phyloP scores from a whole-genome alignment of 805 yeast species.

The Barnettozyma siamensis region DNA sequence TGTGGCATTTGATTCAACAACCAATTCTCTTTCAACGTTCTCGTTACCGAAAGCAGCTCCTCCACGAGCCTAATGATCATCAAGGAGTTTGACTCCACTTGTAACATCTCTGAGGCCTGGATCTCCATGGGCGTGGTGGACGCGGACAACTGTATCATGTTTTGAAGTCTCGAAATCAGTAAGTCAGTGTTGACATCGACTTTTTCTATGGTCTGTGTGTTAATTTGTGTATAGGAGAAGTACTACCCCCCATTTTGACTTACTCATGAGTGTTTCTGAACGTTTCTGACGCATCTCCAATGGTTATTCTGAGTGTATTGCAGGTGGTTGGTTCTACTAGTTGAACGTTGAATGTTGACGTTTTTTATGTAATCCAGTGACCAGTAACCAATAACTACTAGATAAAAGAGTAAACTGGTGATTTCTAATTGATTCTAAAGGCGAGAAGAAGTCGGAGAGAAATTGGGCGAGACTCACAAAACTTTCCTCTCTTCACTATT shows the following conservation, averaged over 20 bases:
- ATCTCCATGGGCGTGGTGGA: slow-evolving; percentile 29
- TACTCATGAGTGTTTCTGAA: slow-evolving; percentile 35
- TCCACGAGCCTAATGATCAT: slow-evolving; percentile 46
- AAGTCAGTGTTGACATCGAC: slow-evolving; percentile 47
- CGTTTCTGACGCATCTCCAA: slow-evolving; percentile 39
- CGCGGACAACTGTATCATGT: slow-evolving; percentile 42
- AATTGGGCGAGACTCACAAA: too few relatives aligned
- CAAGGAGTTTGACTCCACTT: slow-evolving; percentile 49
- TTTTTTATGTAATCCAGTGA: too few relatives aligned
- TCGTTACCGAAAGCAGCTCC: slow-evolving; percentile 43
- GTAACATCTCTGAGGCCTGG: slow-evolving; percentile 45
- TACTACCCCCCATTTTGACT: too few relatives aligned
- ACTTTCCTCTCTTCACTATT: too few relatives aligned
- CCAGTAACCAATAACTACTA: too few relatives aligned
- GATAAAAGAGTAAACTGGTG: too few relatives aligned
- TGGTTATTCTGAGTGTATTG: too few relatives aligned
- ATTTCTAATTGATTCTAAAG: too few relatives aligned
- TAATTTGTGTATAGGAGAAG: too few relatives aligned
- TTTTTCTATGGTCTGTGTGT: slow-evolving; percentile 33
- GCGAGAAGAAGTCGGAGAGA: too few relatives aligned
- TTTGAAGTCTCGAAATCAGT: slow-evolving; percentile 45
- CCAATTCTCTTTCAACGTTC: slow-evolving; percentile 51
- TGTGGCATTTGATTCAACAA: slow-evolving; percentile 47
- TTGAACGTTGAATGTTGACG: too few relatives aligned
- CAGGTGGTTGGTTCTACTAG: too few relatives aligned